Evolutionary conservation across 306 rosid genomes (phyloP), one percentile per base, ranked within the genome.

Genomic region (Trifolium subterraneum): DNA sequence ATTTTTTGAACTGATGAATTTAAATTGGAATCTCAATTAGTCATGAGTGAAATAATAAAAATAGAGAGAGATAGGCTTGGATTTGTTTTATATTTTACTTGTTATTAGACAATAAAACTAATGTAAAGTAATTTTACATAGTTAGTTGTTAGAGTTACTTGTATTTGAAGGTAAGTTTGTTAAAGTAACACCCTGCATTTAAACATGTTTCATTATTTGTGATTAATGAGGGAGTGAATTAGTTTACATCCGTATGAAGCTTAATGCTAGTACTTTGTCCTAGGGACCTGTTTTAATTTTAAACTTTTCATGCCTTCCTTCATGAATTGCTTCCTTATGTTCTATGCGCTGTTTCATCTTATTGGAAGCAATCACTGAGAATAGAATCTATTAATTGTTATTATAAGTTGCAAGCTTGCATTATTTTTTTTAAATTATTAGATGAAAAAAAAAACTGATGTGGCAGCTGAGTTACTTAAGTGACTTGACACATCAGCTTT

Each of bases 331-430:
- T 72, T 12, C 64, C 45, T 27, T 48, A 66, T 72, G 44, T 22
- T 65, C 41, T 10, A 14, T 42, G 25, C 27, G 22, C 35, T 38
- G 27, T 14, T 76, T 81, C 33, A 56, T 47, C 60, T 48, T 7
- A 55, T 45, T 27, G 11, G 31, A 39, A 12, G 7, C 70, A 14
- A 64, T 10, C 70, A 13, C 48, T 1, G 44, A 45, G 48, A n/a
- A 67, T 20, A 45, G 22, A 74, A 54, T 75, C 25, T 62, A 56
- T 50, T 62, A 44, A 65, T 47, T 64, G 7, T 65, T 65, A 74
- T 67, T 42, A 2, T 54, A 68, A 45, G 71, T 45, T 59, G 65
- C 73, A 9, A 18, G n/a, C 64, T 12, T 38, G 42, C n/a, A 51
- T n/a, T 22, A 22, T 22, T 22, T 22, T 22, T 22, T 22, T n/a